A percentile compares a stretch with the other conserved stretches of the same genome.
These are phyloP conservation scores for Coemansia sp. DNA, from an alignment of 192 early-diverging fungal genomes.

Conservation along the genomic window DNA sequence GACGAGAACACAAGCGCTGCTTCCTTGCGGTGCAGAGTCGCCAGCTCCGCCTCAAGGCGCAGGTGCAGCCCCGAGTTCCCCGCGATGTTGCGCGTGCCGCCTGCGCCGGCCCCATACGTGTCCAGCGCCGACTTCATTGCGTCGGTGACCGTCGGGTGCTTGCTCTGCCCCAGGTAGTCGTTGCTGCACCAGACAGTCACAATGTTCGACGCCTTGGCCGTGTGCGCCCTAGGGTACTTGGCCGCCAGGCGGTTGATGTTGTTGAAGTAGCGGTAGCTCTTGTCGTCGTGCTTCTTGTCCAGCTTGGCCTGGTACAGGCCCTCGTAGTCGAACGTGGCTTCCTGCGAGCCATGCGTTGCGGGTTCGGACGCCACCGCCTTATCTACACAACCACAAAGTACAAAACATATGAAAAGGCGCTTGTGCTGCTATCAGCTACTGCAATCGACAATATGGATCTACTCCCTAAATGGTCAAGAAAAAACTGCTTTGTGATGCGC, in stretches of 20 bases:
- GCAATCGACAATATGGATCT: too few species aligned
- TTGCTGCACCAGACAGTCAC: conserved; percentile 99
- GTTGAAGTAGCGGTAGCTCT: conserved; percentile 99
- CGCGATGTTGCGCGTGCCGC: conserved; percentile 98
- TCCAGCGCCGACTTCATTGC: conserved; percentile 93
- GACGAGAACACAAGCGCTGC: conserved; percentile 93
- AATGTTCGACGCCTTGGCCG: conserved; percentile 74
- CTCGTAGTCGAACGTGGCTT: conserved; percentile 84
- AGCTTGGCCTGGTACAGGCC: conserved; percentile 77
- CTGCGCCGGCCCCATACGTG: conserved; percentile 97
- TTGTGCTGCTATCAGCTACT: too few species aligned
- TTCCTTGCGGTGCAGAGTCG: conserved; percentile 87
- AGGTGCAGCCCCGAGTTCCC: conserved; percentile 97
- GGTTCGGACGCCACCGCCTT: conserved; percentile 11
- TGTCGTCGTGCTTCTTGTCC: conserved; percentile 95
- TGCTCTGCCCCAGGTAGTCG: conserved; percentile 97
- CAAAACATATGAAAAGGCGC: too few species aligned
- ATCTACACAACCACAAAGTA: not conserved
- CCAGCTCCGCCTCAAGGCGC: conserved; percentile 86
- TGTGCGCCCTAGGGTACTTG: conserved; percentile 92
- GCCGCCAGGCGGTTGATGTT: conserved; percentile 98
- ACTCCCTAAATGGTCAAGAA: too few species aligned
- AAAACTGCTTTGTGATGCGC: not conserved
- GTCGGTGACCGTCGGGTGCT: conserved; percentile 79
- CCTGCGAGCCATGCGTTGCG: conserved; percentile 29